Conservation (phyloP, 2,329 filamentous ascomycete genomes). For the Cordyceps fumosorosea region DNA sequence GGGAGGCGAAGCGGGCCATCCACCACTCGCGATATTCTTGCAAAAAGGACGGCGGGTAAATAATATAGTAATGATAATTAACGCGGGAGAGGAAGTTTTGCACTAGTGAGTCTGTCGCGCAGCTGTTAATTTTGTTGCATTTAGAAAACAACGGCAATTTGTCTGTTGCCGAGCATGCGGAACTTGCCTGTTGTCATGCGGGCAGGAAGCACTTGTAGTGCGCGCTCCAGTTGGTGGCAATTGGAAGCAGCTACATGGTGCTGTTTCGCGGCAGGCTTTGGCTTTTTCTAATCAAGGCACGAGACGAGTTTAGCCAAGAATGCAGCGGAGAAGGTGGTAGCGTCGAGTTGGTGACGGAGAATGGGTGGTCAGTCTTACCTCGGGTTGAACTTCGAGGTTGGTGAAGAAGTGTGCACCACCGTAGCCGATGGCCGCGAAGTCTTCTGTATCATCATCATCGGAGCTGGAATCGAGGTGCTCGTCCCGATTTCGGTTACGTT, state of each 20-base stretch:
- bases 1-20: constrained; percentile 21
- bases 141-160: neutral
- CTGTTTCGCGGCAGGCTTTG: constrained; percentile 16
- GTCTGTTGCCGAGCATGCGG: neutral
- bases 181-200: constrained; percentile 29
- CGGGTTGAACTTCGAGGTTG: constrained; percentile 20
- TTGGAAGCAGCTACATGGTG: constrained; percentile 15
- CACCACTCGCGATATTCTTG: constrained; percentile 33
- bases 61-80: constrained; percentile 34
- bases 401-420: constrained; percentile 27
- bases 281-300: constrained; percentile 16
- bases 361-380: constrained; percentile 18
- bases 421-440: constrained; percentile 31
- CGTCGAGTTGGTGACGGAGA: neutral
- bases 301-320: neutral
- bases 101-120: constrained; percentile 27
- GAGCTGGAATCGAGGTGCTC: constrained; percentile 18
- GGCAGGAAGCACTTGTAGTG: constrained; percentile 26
- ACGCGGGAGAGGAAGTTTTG: constrained; percentile 32
- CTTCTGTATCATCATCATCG: constrained; percentile 20
- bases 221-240: constrained; percentile 26
- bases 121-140: neutral
- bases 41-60: constrained; percentile 29
- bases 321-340: neutral
- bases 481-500: constrained; percentile 13